phyloP scores from a whole-genome alignment of 768 basidiomycete species.

The Aureoboletus auriporus region DNA sequence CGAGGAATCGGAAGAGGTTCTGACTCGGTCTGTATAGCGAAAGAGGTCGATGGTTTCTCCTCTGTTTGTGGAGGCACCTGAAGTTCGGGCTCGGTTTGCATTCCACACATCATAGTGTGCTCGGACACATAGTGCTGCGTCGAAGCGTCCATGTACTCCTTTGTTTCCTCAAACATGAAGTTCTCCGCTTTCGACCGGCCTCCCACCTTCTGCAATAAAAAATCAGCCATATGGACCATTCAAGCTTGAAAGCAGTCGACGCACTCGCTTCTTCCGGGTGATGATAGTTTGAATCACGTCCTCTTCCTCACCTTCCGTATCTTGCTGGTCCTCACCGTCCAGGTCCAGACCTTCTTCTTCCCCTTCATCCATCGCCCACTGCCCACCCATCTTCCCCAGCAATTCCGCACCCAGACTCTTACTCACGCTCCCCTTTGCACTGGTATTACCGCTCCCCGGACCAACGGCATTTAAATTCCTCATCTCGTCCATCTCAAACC shows the following conservation, averaged over 20 bases:
- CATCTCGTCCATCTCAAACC: conserved; percentile 93
- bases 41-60: conserved; percentile 14
- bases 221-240: conserved; percentile 10
- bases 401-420: conserved; percentile 76
- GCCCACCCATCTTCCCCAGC: conserved; percentile 52
- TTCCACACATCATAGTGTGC: conserved; percentile 42
- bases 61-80: conserved; percentile 58
- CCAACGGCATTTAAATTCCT: conserved; percentile 42
- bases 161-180: conserved; percentile 51
- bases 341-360: conserved; percentile 34
- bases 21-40: conserved; percentile 38
- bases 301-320: conserved; percentile 56
- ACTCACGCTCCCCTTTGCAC: conserved; percentile 49
- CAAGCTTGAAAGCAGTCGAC: conserved; percentile 8
- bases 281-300: conserved; percentile 87
- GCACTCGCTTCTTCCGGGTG: conserved; percentile 73
- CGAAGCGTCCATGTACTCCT: conserved; percentile 71
- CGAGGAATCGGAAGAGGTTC: conserved; percentile 30
- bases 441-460: conserved; percentile 45
- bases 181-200: conserved; percentile 51
- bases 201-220: conserved; percentile 54
- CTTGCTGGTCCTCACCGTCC: conserved; percentile 42
- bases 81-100: conserved; percentile 63
- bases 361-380: conserved; percentile 42
- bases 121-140: conserved; percentile 65